Conservation (phyloP, 441 rosid species). For the Mallotus repandus region DNA sequence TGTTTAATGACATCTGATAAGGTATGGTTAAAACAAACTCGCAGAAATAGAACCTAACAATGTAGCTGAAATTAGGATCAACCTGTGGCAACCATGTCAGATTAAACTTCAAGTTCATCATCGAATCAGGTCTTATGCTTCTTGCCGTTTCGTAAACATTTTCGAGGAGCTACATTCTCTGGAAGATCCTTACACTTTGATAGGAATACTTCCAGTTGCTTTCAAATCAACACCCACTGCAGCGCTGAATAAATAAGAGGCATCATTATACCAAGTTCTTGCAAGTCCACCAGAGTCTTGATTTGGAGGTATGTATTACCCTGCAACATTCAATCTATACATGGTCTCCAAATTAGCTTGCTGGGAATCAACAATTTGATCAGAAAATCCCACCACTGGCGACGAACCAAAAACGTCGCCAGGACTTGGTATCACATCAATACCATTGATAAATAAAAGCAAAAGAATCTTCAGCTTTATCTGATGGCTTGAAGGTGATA, state of each 20-base stretch:
- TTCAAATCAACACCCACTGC: constrained; percentile 34
- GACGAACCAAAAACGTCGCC: constrained; percentile 45
- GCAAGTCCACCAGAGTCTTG: constrained; percentile 46
- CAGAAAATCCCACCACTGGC: constrained; percentile 44
- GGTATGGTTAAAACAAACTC: constrained; percentile 37
- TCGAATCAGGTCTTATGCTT: constrained; percentile 39
- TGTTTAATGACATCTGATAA: constrained; percentile 55
- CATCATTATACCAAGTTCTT: constrained; percentile 65
- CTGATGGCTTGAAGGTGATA: constrained; percentile 48
- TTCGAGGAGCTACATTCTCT: constrained; percentile 42
- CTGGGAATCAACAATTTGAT: constrained; percentile 30
- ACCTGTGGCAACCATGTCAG: constrained; percentile 63
- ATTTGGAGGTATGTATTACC: constrained; percentile 46
- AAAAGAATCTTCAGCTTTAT: constrained; percentile 34
- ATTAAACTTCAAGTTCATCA: constrained; percentile 43
- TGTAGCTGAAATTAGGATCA: constrained; percentile 55
- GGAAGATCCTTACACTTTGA: constrained; percentile 39
- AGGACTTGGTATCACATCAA: constrained; percentile 51
- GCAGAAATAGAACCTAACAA: constrained; percentile 63
- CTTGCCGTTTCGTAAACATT: constrained; percentile 57
- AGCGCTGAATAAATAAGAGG: constrained; percentile 45
- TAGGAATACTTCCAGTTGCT: constrained; percentile 13
- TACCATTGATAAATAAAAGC: constrained; percentile 73
- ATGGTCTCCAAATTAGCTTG: constrained; percentile 44
- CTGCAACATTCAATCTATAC: constrained; percentile 63